Base-by-base conservation (phyloP, 2,329 filamentous ascomycete species). In the Claviceps spartinae region DNA sequence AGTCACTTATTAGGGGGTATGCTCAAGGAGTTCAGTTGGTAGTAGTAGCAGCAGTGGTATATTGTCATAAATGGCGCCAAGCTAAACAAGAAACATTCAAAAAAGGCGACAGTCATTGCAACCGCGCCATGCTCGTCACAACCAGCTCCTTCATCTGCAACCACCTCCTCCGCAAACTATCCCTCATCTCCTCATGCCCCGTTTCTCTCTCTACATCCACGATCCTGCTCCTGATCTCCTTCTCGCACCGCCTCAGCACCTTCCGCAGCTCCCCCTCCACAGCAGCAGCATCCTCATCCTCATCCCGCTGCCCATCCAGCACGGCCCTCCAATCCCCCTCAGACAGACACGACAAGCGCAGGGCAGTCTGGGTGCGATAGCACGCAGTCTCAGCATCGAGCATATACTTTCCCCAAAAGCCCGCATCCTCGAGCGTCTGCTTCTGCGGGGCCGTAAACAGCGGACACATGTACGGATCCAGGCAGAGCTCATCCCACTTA, bases 281-380 rank as follows among this genome's bases (percentile, higher is more conserved):
- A 30, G 60, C 60, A 7, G 36, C 57, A 56, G 73, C 68, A 51
- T 74, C 70, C 13, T 69, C 67, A 4, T 72, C 74, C 49, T 74
- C 75, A 49, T 74, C 73, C 5, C 64, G 59, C 2, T 69, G 69
- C 40, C 69, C 67, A 1, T 77, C 70, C 43, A 79, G 73, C 38
- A 68, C 60, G 49, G 64, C 60, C 36, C 55, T 62, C 74, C 76
- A 79, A 60, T 67, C 64, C 8, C 63, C 57, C 1, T 63, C 49
- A 1, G 65, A 53, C 52, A 72, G 49, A 55, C 68, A 61, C 57
- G 70, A 55, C 47, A 62, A 52, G 47, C 77, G 61, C 47, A 79
- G 57, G 5, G 75, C 78, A 11, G 78, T 74, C 59, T 80, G 72
- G 1, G 78, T 79, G 16, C 77, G 66, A 59, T 80, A 74, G 60